Evolutionary conservation across 331 rosid species (phyloP), one percentile per base, ranked within the genome.

Genomic region (Dryas integrifolia): DNA sequence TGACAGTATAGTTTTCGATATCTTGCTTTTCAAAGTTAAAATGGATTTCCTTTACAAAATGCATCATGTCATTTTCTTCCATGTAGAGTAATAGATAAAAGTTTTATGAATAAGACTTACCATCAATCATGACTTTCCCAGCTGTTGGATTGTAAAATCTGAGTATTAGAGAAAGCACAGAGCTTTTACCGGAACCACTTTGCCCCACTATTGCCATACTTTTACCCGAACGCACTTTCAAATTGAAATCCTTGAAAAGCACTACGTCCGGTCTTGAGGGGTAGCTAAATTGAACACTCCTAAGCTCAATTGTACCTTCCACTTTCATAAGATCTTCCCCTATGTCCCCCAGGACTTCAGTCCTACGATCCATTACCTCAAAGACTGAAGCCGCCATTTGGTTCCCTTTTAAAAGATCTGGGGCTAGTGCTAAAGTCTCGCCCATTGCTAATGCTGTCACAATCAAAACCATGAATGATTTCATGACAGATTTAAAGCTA

Each of bases 171-270:
- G 97, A 86, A 65, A 91, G 81, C 72, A 95, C 90, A 43, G 98
- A 94, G 92, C 98, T 95, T 87, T 95, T 95, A 16, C 98, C 98
- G n/a, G 98, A 91, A 30, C 98, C 98, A 73, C 98, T 95, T 84
- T 91, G 98, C 40, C 98, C 97, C 52, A 89, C 97, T 18, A 95
- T 75, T 30, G 98, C 98, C 76, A 91, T 71, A 79, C 92, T 86
- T 74, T 83, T 88, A 30, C 97, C 96, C 24, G 92, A 78, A 47
- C 84, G 89, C 65, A 95, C 92, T 80, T 67, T 83, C 5, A 95
- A 82, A 70, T 82, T 89, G 80, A 95, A 95, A 80, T 91, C 96
- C 85, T 77, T 87, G 81, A 91, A 95, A 77, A 95, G 90, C 72
- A 83, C 71, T 9, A 85, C 92, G 44, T 95, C 92, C 38, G 98